Percentiles rank a stretch among this genome's conserved stretches.
Conservation (phyloP, 2,329 filamentous ascomycete genomes). For the Blastomyces percursus region DNA sequence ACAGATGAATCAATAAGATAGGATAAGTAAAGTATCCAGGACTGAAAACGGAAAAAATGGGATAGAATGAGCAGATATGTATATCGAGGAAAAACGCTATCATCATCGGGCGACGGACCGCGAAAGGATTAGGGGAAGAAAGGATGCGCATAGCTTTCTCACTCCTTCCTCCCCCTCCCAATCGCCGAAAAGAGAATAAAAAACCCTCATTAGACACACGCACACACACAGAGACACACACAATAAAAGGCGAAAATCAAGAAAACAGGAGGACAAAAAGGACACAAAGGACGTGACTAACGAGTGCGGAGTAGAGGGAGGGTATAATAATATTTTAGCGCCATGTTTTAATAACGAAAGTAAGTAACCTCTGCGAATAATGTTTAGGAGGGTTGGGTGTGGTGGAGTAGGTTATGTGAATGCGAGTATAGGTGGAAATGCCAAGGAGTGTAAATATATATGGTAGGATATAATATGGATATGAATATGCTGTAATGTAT, state of each 20-base stretch:
- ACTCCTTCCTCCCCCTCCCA: neutral
- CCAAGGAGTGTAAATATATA: neutral
- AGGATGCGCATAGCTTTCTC: too few relatives aligned
- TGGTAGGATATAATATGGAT: neutral
- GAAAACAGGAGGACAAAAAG: neutral
- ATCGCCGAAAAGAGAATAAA: neutral
- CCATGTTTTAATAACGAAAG: neutral
- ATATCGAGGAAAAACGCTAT: neutral
- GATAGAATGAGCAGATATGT: neutral
- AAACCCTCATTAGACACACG: neutral
- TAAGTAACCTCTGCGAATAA: neutral
- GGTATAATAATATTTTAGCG: neutral
- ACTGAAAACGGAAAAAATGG: neutral
- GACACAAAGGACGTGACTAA: neutral
- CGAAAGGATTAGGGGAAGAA: neutral
- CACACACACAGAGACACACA: neutral
- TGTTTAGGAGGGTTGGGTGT: neutral
- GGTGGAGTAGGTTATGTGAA: too few relatives aligned
- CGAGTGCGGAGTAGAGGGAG: neutral
- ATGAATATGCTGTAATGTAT: neutral
- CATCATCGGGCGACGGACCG: neutral
- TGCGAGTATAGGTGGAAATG: neutral
- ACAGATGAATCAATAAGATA: neutral
- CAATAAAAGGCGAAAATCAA: neutral
- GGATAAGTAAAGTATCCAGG: neutral